Conservation (phyloP, 1,139 yeast genomes). For the Blastobotrys illinoisensis region DNA sequence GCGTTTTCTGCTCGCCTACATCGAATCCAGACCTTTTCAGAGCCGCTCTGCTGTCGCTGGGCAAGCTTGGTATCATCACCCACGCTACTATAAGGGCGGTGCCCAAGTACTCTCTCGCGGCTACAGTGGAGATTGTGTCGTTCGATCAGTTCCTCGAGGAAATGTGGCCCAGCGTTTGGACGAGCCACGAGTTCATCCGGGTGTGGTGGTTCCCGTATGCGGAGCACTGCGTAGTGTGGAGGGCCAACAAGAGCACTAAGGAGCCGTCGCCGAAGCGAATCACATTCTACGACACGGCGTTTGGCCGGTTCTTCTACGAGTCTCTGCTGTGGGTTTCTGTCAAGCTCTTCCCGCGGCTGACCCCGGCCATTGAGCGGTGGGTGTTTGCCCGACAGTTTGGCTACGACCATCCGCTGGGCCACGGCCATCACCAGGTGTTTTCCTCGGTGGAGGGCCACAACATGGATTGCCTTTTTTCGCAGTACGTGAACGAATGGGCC, state of each 20-base stretch:
- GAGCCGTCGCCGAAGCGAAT: conserved; percentile 66
- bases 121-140: conserved; percentile 74
- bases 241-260: conserved; percentile 63
- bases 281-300: conserved; percentile 79
- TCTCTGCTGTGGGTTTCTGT: conserved; percentile 74
- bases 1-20: conserved; percentile 62
- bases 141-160: conserved; percentile 72
- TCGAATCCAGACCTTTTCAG: conserved; percentile 66
- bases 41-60: conserved; percentile 83
- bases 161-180: conserved; percentile 58
- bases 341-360: conserved; percentile 61
- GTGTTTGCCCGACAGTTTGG: conserved; percentile 82
- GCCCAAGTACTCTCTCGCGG: conserved; percentile 75
- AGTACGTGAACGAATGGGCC: conserved; percentile 96
- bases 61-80: conserved; percentile 86
- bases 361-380: conserved; percentile 80
- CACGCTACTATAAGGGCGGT: conserved; percentile 83
- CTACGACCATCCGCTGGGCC: conserved; percentile 44
- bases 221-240: conserved; percentile 80
- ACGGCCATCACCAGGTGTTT: conserved; percentile 67
- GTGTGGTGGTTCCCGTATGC: conserved; percentile 98
- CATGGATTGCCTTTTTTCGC: conserved; percentile 93
- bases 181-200: conserved; percentile 82
- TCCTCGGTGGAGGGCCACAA: conserved; percentile 73
- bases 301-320: conserved; percentile 78